Conservation (phyloP, 257 asterid species). For the Thymus quinquecostatus region DNA sequence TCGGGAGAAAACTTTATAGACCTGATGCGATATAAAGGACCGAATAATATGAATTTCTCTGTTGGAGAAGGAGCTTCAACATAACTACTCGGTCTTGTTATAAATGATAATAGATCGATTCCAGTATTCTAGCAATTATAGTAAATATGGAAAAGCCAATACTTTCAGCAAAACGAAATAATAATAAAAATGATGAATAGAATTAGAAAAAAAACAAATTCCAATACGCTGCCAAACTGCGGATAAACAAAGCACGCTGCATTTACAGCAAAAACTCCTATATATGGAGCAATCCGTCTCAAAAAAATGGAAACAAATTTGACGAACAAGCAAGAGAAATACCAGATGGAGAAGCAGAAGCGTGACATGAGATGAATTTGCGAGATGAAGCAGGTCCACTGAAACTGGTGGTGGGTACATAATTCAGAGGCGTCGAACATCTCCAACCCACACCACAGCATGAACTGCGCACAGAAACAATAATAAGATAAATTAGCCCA, state of each 20-base stretch:
- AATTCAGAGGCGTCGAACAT: slow-evolving; percentile 49
- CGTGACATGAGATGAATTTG: slow-evolving; percentile 44
- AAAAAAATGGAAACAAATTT: neutral
- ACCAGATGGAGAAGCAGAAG: slow-evolving; percentile 57
- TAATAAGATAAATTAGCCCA: slow-evolving; percentile 20
- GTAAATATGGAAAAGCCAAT: slow-evolving; percentile 8
- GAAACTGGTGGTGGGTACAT: slow-evolving; percentile 28
- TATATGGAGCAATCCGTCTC: slow-evolving; percentile 2
- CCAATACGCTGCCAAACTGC: slow-evolving; percentile 14
- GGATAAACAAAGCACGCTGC: slow-evolving; percentile 10
- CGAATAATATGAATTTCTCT: no score
- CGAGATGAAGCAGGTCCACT: slow-evolving; percentile 35
- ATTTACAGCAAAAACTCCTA: slow-evolving; percentile 14
- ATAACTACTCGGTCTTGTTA: neutral
- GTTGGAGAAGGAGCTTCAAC: neutral
- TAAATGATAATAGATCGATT: neutral
- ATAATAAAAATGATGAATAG: neutral
- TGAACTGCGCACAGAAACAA: slow-evolving; percentile 37
- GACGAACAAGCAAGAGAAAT: slow-evolving; percentile 28
- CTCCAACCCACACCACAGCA: slow-evolving; percentile 53
- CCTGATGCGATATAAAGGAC: no score
- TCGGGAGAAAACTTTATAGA: no score
- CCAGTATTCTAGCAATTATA: slow-evolving; percentile 17
- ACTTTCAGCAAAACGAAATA: neutral
- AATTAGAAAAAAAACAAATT: slow-evolving; percentile 18